These are phyloP conservation scores for Fusarium sp. DNA, from an alignment of 2,329 filamentous ascomycete species.

Conservation along the genomic window DNA sequence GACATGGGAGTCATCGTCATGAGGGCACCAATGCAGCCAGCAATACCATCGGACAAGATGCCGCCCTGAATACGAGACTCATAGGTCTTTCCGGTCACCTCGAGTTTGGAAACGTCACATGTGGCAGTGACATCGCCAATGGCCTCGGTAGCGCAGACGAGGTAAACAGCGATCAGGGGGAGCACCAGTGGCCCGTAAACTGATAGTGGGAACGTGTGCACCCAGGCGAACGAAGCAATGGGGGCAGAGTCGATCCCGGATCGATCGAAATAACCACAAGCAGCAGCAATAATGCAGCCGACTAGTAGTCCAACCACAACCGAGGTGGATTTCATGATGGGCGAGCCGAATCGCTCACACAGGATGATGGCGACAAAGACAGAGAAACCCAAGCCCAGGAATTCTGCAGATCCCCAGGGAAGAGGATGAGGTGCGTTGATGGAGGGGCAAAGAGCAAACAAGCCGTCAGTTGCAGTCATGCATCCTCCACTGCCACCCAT, in stretches of 20 bases:
- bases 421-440: constrained; percentile 77
- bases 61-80: constrained; percentile 84
- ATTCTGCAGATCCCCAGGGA: constrained; percentile 83
- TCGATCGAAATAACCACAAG: constrained; percentile 82
- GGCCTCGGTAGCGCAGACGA: constrained; percentile 81
- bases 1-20: constrained; percentile 85
- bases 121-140: constrained; percentile 86
- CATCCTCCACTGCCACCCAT: constrained; percentile 77
- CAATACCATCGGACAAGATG: constrained; percentile 80
- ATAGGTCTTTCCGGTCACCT: constrained; percentile 77
- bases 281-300: constrained; percentile 83
- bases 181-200: constrained; percentile 80
- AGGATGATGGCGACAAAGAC: constrained; percentile 84
- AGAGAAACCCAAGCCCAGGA: constrained; percentile 81
- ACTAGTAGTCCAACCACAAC: constrained; percentile 79
- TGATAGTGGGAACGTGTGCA: constrained; percentile 78
- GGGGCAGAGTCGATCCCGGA: constrained; percentile 78
- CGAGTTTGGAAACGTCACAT: constrained; percentile 81
- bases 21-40: constrained; percentile 79
- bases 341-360: constrained; percentile 83
- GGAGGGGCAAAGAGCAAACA: constrained; percentile 74
- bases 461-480: constrained; percentile 60
- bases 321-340: constrained; percentile 85
- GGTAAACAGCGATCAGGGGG: constrained; percentile 75
- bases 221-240: constrained; percentile 81